Evolutionary conservation across 495 filamentous ascomycete species (phyloP).

Genomic region (Jackrogersella minutella): DNA sequence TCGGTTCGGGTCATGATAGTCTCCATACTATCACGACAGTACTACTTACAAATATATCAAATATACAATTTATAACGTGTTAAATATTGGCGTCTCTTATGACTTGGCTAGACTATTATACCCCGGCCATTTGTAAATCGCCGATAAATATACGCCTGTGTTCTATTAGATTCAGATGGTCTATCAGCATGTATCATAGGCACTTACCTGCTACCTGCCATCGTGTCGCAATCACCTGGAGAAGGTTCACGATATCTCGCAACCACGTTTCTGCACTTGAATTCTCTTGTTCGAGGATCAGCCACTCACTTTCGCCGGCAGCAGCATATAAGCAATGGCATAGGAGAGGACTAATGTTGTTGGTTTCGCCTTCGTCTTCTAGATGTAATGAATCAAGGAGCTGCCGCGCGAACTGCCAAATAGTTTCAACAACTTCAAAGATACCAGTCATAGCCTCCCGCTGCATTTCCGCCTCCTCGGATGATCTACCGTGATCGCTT

Average conservation of each 20-base stretch:
- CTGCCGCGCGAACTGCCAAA: slow-evolving; percentile 21
- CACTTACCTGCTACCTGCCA: slow-evolving; percentile 31
- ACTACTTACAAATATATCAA: background rate
- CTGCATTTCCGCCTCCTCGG: slow-evolving; percentile 36
- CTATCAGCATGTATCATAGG: background rate
- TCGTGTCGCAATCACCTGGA: slow-evolving; percentile 24
- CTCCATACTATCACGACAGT: background rate
- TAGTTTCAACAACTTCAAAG: slow-evolving; percentile 7
- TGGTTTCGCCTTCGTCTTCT: background rate
- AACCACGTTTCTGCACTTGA: slow-evolving; percentile 7
- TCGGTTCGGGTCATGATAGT: background rate
- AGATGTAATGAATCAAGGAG: slow-evolving; percentile 14
- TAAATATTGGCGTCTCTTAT: background rate
- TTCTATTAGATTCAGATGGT: slow-evolving; percentile 19
- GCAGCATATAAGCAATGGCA: slow-evolving; percentile 35
- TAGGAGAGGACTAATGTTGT: slow-evolving; percentile 21
- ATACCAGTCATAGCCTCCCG: slow-evolving; percentile 25
- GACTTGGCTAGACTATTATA: slow-evolving; percentile 20
- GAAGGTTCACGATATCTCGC: slow-evolving; percentile 24
- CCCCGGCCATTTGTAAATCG: slow-evolving; percentile 35
- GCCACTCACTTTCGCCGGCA: slow-evolving; percentile 34
- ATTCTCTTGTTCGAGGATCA: slow-evolving; percentile 31
- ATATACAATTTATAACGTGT: no score
- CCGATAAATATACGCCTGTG: slow-evolving; percentile 21
- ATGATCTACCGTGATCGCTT: slow-evolving; percentile 30